Conservation (phyloP, 2,329 filamentous ascomycete species). For the Triangularia verruculosa region DNA sequence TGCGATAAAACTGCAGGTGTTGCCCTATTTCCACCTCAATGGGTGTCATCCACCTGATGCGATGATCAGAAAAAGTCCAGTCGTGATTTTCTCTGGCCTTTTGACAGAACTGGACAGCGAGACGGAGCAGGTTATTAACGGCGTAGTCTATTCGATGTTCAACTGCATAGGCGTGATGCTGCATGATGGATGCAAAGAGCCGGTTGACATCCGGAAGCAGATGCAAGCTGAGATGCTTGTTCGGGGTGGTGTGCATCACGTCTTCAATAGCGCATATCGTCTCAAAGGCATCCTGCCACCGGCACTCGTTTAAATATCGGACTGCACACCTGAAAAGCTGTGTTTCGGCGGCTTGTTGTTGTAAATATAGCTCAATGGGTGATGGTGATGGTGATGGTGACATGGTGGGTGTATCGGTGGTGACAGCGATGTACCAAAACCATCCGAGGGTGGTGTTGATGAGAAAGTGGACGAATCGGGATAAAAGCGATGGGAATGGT, state of each 20-base stretch:
- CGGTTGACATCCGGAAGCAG: slow-evolving; percentile 2
- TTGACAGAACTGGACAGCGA: not conserved
- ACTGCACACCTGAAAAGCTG: not conserved
- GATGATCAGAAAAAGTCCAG: not conserved
- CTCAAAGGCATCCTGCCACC: not conserved
- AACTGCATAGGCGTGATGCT: slow-evolving; percentile 4
- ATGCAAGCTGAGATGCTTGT: not conserved
- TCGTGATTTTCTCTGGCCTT: not conserved
- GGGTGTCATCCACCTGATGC: not conserved
- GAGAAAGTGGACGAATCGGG: not conserved
- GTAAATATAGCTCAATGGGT: not conserved
- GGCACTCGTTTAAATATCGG: not conserved
- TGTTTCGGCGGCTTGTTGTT: not conserved
- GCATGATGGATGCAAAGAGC: slow-evolving; percentile 7
- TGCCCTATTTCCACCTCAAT: not conserved
- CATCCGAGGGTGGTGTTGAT: slow-evolving; percentile 1
- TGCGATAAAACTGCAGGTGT: slow-evolving; percentile 1
- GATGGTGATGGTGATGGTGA: not conserved
- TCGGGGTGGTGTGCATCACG: not conserved
- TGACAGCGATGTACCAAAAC: not conserved
- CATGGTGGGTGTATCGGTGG: not conserved
- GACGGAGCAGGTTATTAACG: not conserved
- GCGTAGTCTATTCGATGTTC: not conserved
- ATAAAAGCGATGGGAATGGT: not conserved
- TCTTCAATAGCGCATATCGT: not conserved